Base-by-base conservation (phyloP, 768 basidiomycete genomes). In the Symmetrospora coprosmae region DNA sequence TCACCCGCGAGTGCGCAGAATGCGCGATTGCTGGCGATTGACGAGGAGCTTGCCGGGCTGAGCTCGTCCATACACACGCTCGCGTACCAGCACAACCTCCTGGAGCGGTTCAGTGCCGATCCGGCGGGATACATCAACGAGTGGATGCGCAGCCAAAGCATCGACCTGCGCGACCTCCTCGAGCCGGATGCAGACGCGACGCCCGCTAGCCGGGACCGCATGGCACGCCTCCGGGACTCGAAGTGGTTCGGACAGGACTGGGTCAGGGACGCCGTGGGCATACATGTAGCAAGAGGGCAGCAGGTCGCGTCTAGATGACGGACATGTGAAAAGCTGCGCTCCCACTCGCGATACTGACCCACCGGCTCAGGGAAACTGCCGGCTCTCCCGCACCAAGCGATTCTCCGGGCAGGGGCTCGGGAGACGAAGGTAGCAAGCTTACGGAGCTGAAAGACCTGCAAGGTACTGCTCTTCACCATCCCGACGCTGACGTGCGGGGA, bases 171-270 rank as follows among this genome's bases (percentile, higher is more conserved):
- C n/a, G 55, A 58, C 37, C 16, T 58, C 41, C 55, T 58, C 27
- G 33, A 35, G 14, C 51, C 51, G 4, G 55, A 58, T 27, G 41
- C 55, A 16, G 25, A 17, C 31, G 43, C 23, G 27, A 38, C 27
- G 8, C 30, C 28, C 43, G 55, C 27, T 7, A 46, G 43, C 9
- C 27, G 55, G 43, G 37, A 43, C 21, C 28, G 55, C 28, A 47
- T 31, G 43, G 55, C 27, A 21, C 7, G 40, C 31, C 23, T 58
- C 7, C 25, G 55, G 23, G 55, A 58, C 40, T 43, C 39, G 19
- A 19, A 58, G 31, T 58, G 55, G 55, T 58, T 58, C 55, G 28
- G 30, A 16, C 55, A 58, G 41, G 55, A 58, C 19, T 58, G 55
- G 55, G 55, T 58, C 11, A 47, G 37, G 41, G 28, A 58, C 14